Percentiles rank a stretch among this genome's conserved stretches.
phyloP scores from a whole-genome alignment of 108 stramenopile genomes.

The Skeletonema potamos region DNA sequence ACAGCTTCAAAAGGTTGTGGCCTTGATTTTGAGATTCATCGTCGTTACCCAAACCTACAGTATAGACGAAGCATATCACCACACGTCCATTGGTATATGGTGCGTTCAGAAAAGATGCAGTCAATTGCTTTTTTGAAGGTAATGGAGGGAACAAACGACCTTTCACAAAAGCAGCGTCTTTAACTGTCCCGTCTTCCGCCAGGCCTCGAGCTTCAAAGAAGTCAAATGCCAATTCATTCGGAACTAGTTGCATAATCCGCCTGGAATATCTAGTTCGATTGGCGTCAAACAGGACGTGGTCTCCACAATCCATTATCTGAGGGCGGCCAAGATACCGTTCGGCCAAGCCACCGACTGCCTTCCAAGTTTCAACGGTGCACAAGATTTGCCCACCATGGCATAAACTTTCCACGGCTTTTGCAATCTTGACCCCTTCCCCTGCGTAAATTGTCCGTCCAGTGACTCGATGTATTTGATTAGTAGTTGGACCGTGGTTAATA shows the following conservation, averaged over 20 bases:
- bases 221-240: slow-evolving; percentile 33
- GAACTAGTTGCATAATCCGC: slow-evolving; percentile 25
- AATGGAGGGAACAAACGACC: slow-evolving; percentile 38
- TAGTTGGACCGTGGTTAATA: slow-evolving; percentile 20
- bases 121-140: slow-evolving; percentile 27
- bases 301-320: slow-evolving; percentile 39
- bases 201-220: slow-evolving; percentile 24
- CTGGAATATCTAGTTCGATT: slow-evolving; percentile 8
- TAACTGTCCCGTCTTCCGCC: slow-evolving; percentile 15
- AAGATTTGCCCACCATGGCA: slow-evolving; percentile 48
- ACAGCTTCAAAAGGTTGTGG: slow-evolving; percentile 13
- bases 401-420: slow-evolving; percentile 32
- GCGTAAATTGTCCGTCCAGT: slow-evolving; percentile 31
- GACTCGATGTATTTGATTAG: slow-evolving; percentile 11
- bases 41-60: slow-evolving; percentile 22
- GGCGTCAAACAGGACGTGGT: slow-evolving; percentile 31
- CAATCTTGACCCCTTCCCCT: slow-evolving; percentile 37
- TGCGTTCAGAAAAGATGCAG: slow-evolving; percentile 39
- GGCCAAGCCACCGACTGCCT: slow-evolving; percentile 20
- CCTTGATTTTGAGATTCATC: neutral
- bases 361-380: slow-evolving; percentile 39
- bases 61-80: slow-evolving; percentile 36
- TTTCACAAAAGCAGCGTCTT: slow-evolving; percentile 12
- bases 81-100: slow-evolving; percentile 42
- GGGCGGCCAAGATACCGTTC: slow-evolving; percentile 27